Evolutionary conservation across 768 basidiomycete species (phyloP).

Genomic region (Boletellus sp.): DNA sequence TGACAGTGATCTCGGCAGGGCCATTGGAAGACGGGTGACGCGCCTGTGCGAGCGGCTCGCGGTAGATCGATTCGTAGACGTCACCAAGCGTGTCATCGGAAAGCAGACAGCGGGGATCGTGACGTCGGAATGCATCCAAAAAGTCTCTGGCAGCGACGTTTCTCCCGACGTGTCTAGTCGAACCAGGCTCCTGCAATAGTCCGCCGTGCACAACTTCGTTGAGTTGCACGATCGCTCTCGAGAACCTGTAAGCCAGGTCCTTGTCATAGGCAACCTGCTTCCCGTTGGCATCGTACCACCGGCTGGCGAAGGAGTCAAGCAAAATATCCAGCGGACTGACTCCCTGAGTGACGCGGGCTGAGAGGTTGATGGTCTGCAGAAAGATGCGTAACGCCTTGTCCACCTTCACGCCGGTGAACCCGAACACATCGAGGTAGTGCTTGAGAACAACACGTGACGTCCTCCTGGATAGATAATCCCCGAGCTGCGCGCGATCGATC

Average conservation of each 20-base stretch:
- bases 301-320: conserved; percentile 77
- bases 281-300: conserved; percentile 90
- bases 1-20: conserved; percentile 53
- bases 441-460: conserved; percentile 73
- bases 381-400: conserved; percentile 90
- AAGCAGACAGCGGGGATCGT: conserved; percentile 67
- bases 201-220: conserved; percentile 83
- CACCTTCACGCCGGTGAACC: conserved; percentile 76
- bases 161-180: conserved; percentile 49
- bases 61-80: conserved; percentile 73
- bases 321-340: conserved; percentile 48
- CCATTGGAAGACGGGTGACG: conserved; percentile 42
- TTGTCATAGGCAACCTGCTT: conserved; percentile 75
- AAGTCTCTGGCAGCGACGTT: conserved; percentile 76
- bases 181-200: conserved; percentile 59
- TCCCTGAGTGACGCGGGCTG: conserved; percentile 37
- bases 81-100: conserved; percentile 73
- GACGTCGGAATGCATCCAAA: conserved; percentile 74
- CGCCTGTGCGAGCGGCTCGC: conserved; percentile 71
- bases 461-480: conserved; percentile 76
- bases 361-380: conserved; percentile 75
- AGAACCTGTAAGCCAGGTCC: conserved; percentile 72
- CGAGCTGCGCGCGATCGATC: conserved; percentile 77
- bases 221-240: conserved; percentile 79
- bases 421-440: conserved; percentile 84